These are phyloP conservation scores for Suhomyces anneliseae DNA, from an alignment of 1,139 yeast species.

Conservation along the genomic window DNA sequence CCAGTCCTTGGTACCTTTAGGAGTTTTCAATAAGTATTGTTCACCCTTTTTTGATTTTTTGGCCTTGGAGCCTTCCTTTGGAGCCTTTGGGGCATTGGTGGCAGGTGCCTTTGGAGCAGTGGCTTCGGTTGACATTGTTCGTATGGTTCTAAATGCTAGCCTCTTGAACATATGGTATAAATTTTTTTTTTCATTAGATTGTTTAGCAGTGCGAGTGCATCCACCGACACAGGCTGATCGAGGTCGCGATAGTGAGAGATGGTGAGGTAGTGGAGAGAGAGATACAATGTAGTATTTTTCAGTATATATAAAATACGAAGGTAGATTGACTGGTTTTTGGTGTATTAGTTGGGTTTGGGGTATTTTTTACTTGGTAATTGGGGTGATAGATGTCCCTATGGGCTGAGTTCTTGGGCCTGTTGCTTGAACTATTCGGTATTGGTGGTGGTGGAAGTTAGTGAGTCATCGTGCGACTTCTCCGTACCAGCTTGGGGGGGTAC, in stretches of 20 bases:
- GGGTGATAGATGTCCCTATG: too few species aligned
- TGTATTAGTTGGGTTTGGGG: too few species aligned
- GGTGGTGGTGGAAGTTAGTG: too few species aligned
- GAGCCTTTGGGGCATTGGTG: slow-evolving; percentile 9
- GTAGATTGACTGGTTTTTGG: too few species aligned
- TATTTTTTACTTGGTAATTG: too few species aligned
- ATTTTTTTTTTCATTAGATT: slow-evolving; percentile 2
- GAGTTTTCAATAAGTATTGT: slow-evolving; percentile 78
- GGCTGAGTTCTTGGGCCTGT: too few species aligned
- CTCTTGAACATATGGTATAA: slow-evolving; percentile 13
- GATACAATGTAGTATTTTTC: too few species aligned
- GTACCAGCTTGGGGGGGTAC: too few species aligned
- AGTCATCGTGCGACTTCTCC: too few species aligned
- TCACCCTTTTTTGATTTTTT: slow-evolving; percentile 36
- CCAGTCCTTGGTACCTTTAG: slow-evolving; percentile 99
- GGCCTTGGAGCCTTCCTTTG: slow-evolving; percentile 3
- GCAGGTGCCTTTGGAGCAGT: slow-evolving; percentile 13
- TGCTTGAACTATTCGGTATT: too few species aligned
- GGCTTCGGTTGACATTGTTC: slow-evolving; percentile 24
- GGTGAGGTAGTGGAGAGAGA: slow-evolving; percentile 1
- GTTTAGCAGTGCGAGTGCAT: neutral
- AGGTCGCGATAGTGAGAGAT: neutral
- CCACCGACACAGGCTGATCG: too few species aligned
- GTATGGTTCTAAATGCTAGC: slow-evolving; percentile 9
- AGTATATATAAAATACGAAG: too few species aligned